Evolutionary conservation across 306 rosid genomes (phyloP), one percentile per base, ranked within the genome.

Genomic region (Aeschynomene evenia): DNA sequence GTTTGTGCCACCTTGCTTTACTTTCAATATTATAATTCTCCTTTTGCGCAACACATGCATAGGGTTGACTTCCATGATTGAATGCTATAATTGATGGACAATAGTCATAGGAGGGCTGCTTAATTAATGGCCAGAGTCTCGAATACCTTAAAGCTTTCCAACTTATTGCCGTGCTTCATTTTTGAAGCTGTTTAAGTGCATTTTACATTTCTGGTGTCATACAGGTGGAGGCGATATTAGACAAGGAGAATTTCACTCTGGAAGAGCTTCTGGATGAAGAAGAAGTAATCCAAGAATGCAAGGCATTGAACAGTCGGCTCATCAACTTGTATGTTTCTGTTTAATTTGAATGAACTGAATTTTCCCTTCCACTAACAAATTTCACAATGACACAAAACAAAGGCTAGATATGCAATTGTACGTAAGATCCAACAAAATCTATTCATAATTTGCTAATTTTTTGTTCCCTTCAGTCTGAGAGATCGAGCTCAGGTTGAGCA

Each of bases 201-300:
- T 46, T 23, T 63, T 72, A 34, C 36, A 15, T 48, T 63, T 43
- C 34, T 50, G 71, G 36, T 74, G 26, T 40, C 63, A 34, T 55
- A 34, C 84, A 95, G 99, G 97, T 95, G 80, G 99, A 95, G 74
- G 78, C 93, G 51, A 80, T 95, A 75, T 77, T 95, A 72, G 97
- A 95, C 85, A 91, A 83, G 87, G 99, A 95, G 56, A 86, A 89
- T 74, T 91, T 95, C 79, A 84, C 99, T 36, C 77, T 95, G 81
- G 97, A 95, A 68, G 99, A 95, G 86, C 99, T 95, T 80, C 83
- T 95, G 20, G 99, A 95, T 57, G 99, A 95, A 79, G 99, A 95
- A 77, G 99, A 95, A 82, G 84, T 95, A 76, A 95, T 95, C 73
- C 99, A 95, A 83, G 99, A 95, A 82, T 95, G 97, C 99, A 95